Percentiles rank a stretch among this genome's conserved stretches.
Conservation (phyloP, 1,284 basidiomycete species). For the Tylopilus orsonianus region DNA sequence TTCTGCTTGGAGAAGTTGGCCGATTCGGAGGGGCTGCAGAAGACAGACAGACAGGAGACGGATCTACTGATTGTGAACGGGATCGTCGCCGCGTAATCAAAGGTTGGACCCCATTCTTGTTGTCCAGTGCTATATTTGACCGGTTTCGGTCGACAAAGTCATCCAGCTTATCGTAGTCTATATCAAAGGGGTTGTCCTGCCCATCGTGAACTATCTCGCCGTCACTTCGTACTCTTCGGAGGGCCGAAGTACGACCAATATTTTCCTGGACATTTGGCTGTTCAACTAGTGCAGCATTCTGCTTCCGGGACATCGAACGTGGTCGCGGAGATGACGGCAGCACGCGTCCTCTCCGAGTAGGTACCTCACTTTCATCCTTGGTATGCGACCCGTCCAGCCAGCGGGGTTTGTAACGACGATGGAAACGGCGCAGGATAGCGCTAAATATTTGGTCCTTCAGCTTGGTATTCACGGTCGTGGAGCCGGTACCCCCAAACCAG, state of each 20-base stretch:
- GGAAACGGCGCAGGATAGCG: conserved; percentile 74
- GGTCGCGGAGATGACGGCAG: conserved; percentile 36
- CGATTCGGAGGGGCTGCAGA: conserved; percentile 19
- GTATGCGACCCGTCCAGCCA: conserved; percentile 31
- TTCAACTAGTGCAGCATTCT: conserved; percentile 39
- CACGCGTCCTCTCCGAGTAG: conserved; percentile 46
- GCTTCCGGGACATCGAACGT: conserved; percentile 37
- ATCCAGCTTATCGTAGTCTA: conserved; percentile 42
- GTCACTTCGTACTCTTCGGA: conserved; percentile 68
- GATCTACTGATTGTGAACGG: conserved; percentile 54
- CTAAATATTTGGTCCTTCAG: conserved; percentile 93
- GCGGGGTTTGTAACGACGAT: conserved; percentile 48
- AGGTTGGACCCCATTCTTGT: conserved; percentile 22
- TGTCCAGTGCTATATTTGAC: conserved; percentile 21
- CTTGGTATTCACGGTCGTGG: conserved; percentile 88
- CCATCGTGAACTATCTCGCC: conserved; percentile 40
- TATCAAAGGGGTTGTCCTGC: conserved; percentile 43
- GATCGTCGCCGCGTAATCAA: conserved; percentile 49
- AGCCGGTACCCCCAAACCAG: conserved; percentile 84
- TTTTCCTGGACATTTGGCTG: conserved; percentile 37
- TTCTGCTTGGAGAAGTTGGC: conserved; percentile 35
- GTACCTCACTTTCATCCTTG: conserved; percentile 46
- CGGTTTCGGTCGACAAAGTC: conserved; percentile 28
- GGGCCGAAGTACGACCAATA: conserved; percentile 32
- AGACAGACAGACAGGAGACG: conserved; percentile 12